phyloP scores from a whole-genome alignment of 805 yeast species.

The Cyberlindnera xishuangbannaensis region DNA sequence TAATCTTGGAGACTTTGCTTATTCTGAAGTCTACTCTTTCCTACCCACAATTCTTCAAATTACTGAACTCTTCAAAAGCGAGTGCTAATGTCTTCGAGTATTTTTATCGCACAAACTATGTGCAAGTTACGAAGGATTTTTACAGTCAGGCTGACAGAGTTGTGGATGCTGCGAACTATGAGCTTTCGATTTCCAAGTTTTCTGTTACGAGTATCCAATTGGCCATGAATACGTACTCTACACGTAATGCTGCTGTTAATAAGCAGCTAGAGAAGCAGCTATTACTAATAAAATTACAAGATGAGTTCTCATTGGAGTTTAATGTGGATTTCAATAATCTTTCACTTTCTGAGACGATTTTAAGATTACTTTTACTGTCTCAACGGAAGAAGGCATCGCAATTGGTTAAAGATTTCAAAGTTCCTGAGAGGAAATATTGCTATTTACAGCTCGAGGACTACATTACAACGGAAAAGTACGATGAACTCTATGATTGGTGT shows the following conservation, averaged over 20 bases:
- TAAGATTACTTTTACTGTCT: conserved; percentile 37
- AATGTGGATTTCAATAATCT: conserved; percentile 34
- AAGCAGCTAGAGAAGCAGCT: conserved; percentile 40
- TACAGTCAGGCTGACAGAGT: conserved; percentile 60
- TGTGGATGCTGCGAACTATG: conserved; percentile 38
- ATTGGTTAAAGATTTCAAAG: conserved; percentile 45
- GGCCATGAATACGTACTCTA: conserved; percentile 24
- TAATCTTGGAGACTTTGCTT: conserved; percentile 52
- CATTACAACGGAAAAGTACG: conserved; percentile 43
- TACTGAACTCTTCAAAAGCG: conserved; percentile 44
- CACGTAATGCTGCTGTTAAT: conserved; percentile 29
- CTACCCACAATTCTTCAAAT: conserved; percentile 61
- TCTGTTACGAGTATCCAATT: conserved; percentile 17
- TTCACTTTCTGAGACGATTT: conserved; percentile 45
- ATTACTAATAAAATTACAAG: conserved; percentile 39
- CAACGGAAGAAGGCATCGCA: conserved; percentile 46
- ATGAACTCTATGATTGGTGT: conserved; percentile 49
- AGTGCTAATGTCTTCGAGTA: conserved; percentile 32
- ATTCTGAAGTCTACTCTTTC: conserved; percentile 48
- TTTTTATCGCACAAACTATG: conserved; percentile 33
- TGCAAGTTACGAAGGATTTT: no score
- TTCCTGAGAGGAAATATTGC: conserved; percentile 53
- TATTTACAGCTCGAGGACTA: conserved; percentile 46
- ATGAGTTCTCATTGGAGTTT: conserved; percentile 36
- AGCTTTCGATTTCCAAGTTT: conserved; percentile 24